phyloP scores from a whole-genome alignment of 345 rosid species.

The Euphorbia tirucalli region DNA sequence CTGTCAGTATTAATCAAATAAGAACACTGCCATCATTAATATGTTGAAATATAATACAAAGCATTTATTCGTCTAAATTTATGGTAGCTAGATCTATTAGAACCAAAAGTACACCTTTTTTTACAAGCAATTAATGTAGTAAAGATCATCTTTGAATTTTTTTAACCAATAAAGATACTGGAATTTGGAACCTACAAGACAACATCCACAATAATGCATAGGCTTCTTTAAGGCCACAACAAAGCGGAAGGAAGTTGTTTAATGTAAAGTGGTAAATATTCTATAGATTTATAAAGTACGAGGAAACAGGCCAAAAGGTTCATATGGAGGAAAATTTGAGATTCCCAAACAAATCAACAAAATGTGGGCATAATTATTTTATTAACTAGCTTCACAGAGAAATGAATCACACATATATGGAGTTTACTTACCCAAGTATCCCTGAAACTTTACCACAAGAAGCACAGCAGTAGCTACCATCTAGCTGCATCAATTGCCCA shows the following conservation, averaged over 20 bases:
- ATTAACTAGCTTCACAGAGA: background rate
- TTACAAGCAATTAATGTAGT: background rate
- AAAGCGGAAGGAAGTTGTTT: background rate
- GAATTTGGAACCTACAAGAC: background rate
- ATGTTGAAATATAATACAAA: constrained; percentile 5
- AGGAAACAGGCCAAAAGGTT: background rate
- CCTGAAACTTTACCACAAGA: constrained; percentile 96
- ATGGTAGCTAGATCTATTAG: background rate
- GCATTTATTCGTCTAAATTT: constrained; percentile 5
- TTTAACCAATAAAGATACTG: background rate
- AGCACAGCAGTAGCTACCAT: constrained; percentile 88
- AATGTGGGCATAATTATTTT: background rate
- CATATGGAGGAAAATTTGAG: background rate
- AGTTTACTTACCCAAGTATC: constrained; percentile 69
- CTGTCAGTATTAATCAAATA: constrained; percentile 43
- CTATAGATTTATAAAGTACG: background rate
- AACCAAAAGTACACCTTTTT: constrained; percentile 1
- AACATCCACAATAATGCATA: background rate
- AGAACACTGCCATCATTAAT: constrained; percentile 23
- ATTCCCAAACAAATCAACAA: constrained; percentile 6
- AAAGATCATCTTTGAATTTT: background rate
- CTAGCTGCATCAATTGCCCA: constrained; percentile 82
- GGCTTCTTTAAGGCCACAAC: constrained; percentile 7
- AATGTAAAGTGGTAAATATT: background rate
- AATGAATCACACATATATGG: constrained; percentile 7